A percentile compares a stretch with the other conserved stretches of the same genome.
These are phyloP conservation scores for Phytophthora pluvialis DNA, from an alignment of 352 stramenopile species.

Conservation along the genomic window DNA sequence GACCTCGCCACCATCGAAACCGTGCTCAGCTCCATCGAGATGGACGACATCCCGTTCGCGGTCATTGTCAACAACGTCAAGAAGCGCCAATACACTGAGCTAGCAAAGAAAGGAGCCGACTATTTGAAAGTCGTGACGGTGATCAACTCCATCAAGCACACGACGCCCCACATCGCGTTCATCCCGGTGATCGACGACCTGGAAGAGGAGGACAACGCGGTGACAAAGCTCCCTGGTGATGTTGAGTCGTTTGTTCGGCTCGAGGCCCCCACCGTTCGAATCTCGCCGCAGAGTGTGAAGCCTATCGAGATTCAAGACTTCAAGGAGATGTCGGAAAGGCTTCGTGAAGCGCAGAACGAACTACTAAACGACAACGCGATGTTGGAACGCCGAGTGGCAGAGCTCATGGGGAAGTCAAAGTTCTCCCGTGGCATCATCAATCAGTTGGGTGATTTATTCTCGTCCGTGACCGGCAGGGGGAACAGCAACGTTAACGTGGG, in stretches of 20 bases:
- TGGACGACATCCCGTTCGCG: conserved; percentile 12
- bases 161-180: conserved; percentile 14
- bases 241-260: conserved; percentile 8
- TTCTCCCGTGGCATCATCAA: not conserved
- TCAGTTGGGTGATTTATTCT: no score
- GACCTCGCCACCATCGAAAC: no score
- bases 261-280: not conserved
- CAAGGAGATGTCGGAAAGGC: no score
- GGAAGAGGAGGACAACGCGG: conserved; percentile 13
- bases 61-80: conserved; percentile 32
- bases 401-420: not conserved
- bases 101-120: conserved; percentile 14
- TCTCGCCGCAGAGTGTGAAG: not conserved
- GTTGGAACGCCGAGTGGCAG: not conserved
- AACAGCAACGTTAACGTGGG: no score
- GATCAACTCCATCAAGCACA: conserved; percentile 15
- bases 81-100: conserved; percentile 24
- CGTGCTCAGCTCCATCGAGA: conserved; percentile 22
- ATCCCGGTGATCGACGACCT: conserved; percentile 21
- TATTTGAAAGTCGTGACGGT: conserved; percentile 11
- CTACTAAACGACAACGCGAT: not conserved
- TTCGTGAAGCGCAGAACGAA: not conserved
- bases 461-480: no score
- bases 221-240: conserved; percentile 1
- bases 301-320: conserved; percentile 14